A percentile compares a stretch with the other conserved stretches of the same genome.
phyloP scores from a whole-genome alignment of 371 early-diverging fungal genomes.

The Mucor plumbeus region DNA sequence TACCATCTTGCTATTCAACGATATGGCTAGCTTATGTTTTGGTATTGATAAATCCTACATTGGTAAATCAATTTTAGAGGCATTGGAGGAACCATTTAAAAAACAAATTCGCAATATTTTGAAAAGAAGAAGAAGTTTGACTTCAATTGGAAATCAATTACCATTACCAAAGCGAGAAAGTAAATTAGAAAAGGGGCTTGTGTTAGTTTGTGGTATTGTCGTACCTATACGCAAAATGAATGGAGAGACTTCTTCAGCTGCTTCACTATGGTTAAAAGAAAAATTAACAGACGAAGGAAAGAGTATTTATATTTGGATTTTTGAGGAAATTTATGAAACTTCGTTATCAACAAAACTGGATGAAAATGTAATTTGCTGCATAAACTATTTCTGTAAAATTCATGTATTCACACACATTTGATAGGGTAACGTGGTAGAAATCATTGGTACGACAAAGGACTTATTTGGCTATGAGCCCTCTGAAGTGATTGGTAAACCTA shows the following conservation, averaged over 20 bases:
- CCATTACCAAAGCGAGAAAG: neutral
- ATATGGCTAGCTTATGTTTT: slow-evolving; percentile 55
- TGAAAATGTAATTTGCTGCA: neutral
- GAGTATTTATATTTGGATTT: slow-evolving; percentile 61
- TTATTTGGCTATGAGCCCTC: slow-evolving; percentile 62
- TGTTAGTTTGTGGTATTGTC: slow-evolving; percentile 64
- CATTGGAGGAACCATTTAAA: slow-evolving; percentile 24
- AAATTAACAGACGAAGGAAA: slow-evolving; percentile 44
- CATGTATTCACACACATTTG: neutral
- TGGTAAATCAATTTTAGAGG: slow-evolving; percentile 25
- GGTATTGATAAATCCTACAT: slow-evolving; percentile 43
- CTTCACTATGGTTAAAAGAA: slow-evolving; percentile 66
- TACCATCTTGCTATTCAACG: slow-evolving; percentile 56
- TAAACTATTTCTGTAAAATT: neutral
- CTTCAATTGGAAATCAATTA: neutral
- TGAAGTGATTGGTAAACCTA: slow-evolving; percentile 57
- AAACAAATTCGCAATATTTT: slow-evolving; percentile 10
- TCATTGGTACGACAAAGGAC: slow-evolving; percentile 56
- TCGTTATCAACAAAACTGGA: slow-evolving; percentile 31
- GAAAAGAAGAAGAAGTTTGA: slow-evolving; percentile 11
- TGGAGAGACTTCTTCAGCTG: slow-evolving; percentile 56
- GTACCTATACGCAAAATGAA: slow-evolving; percentile 56
- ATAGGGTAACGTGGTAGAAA: slow-evolving; percentile 53
- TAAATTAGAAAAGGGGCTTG: slow-evolving; percentile 22
- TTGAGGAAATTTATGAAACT: slow-evolving; percentile 64